Evolutionary conservation across 2,329 filamentous ascomycete species (phyloP), one percentile per base, ranked within the genome.

Genomic region (Fusarium caatingaense): DNA sequence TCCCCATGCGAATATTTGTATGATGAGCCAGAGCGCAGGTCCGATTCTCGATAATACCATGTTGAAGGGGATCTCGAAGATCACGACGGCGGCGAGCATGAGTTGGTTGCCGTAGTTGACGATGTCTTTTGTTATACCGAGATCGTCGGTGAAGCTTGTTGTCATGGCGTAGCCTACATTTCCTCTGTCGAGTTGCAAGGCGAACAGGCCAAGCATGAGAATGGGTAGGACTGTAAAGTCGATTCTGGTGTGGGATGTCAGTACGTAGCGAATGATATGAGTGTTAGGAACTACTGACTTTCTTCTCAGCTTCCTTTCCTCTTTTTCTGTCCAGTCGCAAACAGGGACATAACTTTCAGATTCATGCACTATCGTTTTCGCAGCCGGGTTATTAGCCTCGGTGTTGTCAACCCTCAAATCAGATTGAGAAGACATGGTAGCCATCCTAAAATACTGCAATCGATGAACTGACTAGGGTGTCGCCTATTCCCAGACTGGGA

Each of bases 41-140:
- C 60, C 60, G 5, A 63, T 62, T 16, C 28, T 30, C 1, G 60
- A 63, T 9, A 63, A 9, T 0, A 63, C 47, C 56, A 62, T 62
- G 3, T 62, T 62, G 16, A 61, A 62, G 2, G 60, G 60, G 13
- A 62, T 61, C 2, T 62, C 60, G 12, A 62, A 62, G 1, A 47
- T 28, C 0, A 62, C 56, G 7, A 62, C 46, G 0, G 60, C 60
- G 4, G 60, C 60, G 3, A 62, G 21, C 60, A 62, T 61, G 2
- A 62, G 46, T 3, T 61, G 56, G 8, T 62, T 62, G 20, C 60
- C 60, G 7, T 61, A 48, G n/a, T 63, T 63, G 12, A 63, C 60
- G 23, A 47, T 56, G 3, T 63, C 47, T 20, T 63, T 63, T 0
- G 34, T 63, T 27, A 63, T 62, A 4, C 47, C 42, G 3, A 63